Conservation (phyloP, 306 rosid species). For the Calophaca sinica region DNA sequence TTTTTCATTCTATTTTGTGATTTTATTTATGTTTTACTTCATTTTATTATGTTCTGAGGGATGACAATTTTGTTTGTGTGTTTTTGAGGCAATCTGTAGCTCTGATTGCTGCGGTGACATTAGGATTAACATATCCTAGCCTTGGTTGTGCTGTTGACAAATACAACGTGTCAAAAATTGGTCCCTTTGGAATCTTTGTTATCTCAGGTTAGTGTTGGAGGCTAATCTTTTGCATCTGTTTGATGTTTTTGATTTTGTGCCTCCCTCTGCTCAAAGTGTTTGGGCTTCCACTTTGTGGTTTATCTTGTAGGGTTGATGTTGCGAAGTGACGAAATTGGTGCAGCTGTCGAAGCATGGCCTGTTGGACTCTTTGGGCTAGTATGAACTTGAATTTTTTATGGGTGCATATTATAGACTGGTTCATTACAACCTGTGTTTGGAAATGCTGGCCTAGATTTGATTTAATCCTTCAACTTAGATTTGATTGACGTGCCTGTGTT, state of each 20-base stretch:
- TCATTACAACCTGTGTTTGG: constrained; percentile 22
- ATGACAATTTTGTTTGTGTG: constrained; percentile 40
- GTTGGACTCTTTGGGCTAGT: constrained; percentile 91
- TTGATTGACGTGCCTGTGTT: no score
- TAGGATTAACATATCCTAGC: constrained; percentile 74
- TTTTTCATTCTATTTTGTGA: not conserved
- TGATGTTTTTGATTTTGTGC: constrained; percentile 1
- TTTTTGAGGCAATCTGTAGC: constrained; percentile 52
- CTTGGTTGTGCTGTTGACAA: constrained; percentile 83
- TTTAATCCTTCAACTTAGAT: not conserved
- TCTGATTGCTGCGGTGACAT: constrained; percentile 67
- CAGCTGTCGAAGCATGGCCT: constrained; percentile 92
- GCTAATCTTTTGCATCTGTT: not conserved
- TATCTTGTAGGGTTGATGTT: constrained; percentile 72
- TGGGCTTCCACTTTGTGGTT: constrained; percentile 13
- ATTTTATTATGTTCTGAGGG: constrained; percentile 27
- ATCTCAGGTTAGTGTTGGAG: constrained; percentile 70
- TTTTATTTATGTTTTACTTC: constrained; percentile 9
- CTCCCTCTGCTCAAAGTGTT: constrained; percentile 17
- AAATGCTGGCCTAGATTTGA: constrained; percentile 3
- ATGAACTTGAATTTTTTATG: constrained; percentile 57
- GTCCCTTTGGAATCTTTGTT: constrained; percentile 82
- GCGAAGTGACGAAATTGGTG: constrained; percentile 78
- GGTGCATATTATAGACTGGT: constrained; percentile 41
- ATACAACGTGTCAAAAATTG: constrained; percentile 75